Evolutionary conservation across 441 rosid species (phyloP).

Genomic region (Erodium moschatum): DNA sequence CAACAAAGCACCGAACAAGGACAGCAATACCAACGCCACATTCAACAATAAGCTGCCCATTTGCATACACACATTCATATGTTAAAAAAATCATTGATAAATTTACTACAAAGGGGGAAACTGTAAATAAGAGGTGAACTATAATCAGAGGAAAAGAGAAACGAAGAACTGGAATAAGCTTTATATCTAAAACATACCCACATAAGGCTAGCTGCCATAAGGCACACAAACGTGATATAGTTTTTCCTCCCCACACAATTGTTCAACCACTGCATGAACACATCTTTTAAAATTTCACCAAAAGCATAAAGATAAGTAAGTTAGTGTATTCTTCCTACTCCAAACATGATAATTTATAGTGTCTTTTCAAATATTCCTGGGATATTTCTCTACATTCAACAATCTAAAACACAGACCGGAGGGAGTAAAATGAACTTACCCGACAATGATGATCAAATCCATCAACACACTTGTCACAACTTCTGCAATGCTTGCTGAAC

Average conservation of each 20-base stretch:
- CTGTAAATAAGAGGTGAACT: not conserved
- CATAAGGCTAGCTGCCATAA: constrained; percentile 73
- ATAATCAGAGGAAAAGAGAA: constrained; percentile 11
- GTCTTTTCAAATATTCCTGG: not conserved
- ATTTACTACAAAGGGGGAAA: not conserved
- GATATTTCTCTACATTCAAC: not conserved
- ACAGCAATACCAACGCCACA: constrained; percentile 87
- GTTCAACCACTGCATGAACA: constrained; percentile 72
- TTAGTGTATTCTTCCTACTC: not conserved
- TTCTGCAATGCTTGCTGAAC: constrained; percentile 95
- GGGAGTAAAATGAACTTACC: constrained; percentile 32
- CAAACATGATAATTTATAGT: not conserved
- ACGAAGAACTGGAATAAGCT: constrained; percentile 10
- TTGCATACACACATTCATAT: constrained; percentile 15
- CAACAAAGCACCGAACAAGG: constrained; percentile 76
- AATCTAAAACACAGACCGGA: not conserved
- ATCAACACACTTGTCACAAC: constrained; percentile 89
- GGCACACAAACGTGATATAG: constrained; percentile 74
- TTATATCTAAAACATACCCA: constrained; percentile 51
- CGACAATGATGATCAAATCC: constrained; percentile 98
- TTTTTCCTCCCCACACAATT: constrained; percentile 90
- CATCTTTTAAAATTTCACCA: not conserved
- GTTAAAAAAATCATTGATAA: constrained; percentile 4
- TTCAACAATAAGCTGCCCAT: constrained; percentile 68
- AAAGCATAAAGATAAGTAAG: not conserved